A percentile compares a stretch with the other conserved stretches of the same genome.
phyloP scores from a whole-genome alignment of 75 land plant species.

The Larix kaempferi region DNA sequence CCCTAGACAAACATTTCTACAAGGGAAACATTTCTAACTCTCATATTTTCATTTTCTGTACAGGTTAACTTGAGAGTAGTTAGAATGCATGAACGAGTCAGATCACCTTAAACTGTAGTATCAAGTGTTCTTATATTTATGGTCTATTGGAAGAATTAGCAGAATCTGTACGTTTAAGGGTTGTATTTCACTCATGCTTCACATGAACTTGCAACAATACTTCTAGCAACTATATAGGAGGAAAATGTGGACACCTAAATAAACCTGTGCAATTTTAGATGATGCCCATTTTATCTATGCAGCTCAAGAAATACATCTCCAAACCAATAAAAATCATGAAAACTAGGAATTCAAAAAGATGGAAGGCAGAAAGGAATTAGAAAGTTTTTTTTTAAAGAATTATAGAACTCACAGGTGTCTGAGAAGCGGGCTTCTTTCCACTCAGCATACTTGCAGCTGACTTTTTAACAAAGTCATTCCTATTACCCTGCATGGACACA shows the following conservation, averaged over 20 bases:
- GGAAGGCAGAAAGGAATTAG: neutral
- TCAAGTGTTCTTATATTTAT: neutral
- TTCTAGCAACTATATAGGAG: neutral
- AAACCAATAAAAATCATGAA: neutral
- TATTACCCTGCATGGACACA: slow-evolving; percentile 11
- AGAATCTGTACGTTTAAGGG: neutral
- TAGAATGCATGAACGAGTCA: neutral
- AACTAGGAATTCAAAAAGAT: neutral
- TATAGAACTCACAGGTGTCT: slow-evolving; percentile 10
- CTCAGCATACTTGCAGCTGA: slow-evolving; percentile 48
- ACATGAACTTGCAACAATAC: neutral
- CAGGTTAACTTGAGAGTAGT: neutral
- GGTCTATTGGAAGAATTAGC: neutral
- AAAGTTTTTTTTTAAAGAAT: neutral
- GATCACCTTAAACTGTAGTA: neutral
- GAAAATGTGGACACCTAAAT: neutral
- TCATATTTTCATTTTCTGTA: neutral
- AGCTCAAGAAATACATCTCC: neutral
- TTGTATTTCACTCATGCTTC: neutral
- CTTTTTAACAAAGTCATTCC: slow-evolving; percentile 21
- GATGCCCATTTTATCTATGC: neutral
- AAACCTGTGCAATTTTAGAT: neutral
- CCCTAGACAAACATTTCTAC: neutral
- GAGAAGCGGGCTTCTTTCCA: slow-evolving; percentile 26
- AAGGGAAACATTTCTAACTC: neutral